Evolutionary conservation across 1,284 basidiomycete genomes (phyloP), one percentile per base, ranked within the genome.

Genomic region (Tremellales sp.): DNA sequence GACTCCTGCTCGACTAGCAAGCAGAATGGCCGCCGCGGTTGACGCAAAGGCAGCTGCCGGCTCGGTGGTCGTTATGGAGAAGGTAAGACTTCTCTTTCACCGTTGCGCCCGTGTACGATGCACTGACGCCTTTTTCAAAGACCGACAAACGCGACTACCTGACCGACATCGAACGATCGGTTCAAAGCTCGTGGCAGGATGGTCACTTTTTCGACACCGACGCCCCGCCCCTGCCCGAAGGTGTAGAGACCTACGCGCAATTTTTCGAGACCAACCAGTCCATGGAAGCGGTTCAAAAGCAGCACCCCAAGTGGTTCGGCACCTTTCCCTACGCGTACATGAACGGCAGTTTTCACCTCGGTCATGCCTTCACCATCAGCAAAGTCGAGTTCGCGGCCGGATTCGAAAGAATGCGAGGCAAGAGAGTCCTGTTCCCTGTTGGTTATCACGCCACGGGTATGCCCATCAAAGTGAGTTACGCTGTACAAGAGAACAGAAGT

Each of bases 341-440:
- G 91, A 99, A 99, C 72, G 96, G 96, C 44, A 88, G 87, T 57
- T 81, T 98, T 61, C 96, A 99, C 75, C 80, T 98, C 29, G 96
- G 96, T 37, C 96, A 99, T 76, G 94, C 89, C 0, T 99, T 99
- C 76, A 94, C 93, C 37, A 89, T 98, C 74, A 93, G 90, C 54
- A 99, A 99, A 78, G 87, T 97, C 72, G 96, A 99, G 74, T 99
- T 98, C 65, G 85, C 86, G 2, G 86, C 93, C 36, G 96, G 96
- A 21, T 98, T 89, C 74, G 86, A 99, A 76, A 81, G 94, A 46
- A 87, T 99, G 88, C 75, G 91, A 59, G 96, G 96, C 48, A 96
- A 96, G 78, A 82, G 89, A 31, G 90, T 89, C 27, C 77, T 99
- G 59, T 98, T 97, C 77, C 96, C 92, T 43, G 84, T 97, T 69